Conservation (phyloP, 352 stramenopile species). For the Phytophthora ramorum region DNA sequence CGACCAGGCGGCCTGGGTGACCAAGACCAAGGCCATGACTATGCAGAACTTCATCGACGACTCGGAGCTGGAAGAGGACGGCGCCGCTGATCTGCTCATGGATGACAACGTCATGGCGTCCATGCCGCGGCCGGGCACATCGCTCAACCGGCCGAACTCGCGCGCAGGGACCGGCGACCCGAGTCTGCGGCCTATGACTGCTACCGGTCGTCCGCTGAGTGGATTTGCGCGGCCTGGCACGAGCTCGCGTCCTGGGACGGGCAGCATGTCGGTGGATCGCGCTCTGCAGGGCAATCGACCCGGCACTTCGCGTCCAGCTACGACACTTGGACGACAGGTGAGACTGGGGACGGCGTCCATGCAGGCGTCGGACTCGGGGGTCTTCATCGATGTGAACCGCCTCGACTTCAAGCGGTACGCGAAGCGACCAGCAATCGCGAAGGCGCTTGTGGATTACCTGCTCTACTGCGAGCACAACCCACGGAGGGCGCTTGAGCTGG, state of each 20-base stretch:
- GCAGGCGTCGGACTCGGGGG: slow-evolving; percentile 58
- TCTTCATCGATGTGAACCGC: slow-evolving; percentile 92
- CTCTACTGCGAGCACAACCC: slow-evolving; percentile 94
- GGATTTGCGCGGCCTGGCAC: slow-evolving; percentile 90
- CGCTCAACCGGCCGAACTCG: slow-evolving; percentile 86
- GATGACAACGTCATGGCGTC: slow-evolving; percentile 93
- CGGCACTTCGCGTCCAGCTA: slow-evolving; percentile 87
- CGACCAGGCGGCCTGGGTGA: slow-evolving; percentile 90
- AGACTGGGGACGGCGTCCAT: slow-evolving; percentile 93
- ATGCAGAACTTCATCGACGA: slow-evolving; percentile 93
- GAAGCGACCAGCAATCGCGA: slow-evolving; percentile 83
- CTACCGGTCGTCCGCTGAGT: slow-evolving; percentile 82
- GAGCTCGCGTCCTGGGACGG: slow-evolving; percentile 67
- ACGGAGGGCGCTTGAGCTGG: slow-evolving; percentile 92
- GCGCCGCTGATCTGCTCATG: slow-evolving; percentile 91
- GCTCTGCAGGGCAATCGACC: slow-evolving; percentile 77
- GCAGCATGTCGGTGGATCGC: slow-evolving; percentile 79
- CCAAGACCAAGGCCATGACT: slow-evolving; percentile 91
- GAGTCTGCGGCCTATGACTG: slow-evolving; percentile 87
- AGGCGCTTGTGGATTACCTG: slow-evolving; percentile 91
- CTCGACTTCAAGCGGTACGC: slow-evolving; percentile 93
- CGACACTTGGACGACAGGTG: slow-evolving; percentile 90
- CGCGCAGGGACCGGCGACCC: slow-evolving; percentile 55
- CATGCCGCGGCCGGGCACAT: slow-evolving; percentile 90
- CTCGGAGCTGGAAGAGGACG: slow-evolving; percentile 92